Percentiles rank a stretch among this genome's conserved stretches.
Evolutionary conservation across 2,329 filamentous ascomycete genomes (phyloP).

Genomic region (Pseudopithomyces maydicus): DNA sequence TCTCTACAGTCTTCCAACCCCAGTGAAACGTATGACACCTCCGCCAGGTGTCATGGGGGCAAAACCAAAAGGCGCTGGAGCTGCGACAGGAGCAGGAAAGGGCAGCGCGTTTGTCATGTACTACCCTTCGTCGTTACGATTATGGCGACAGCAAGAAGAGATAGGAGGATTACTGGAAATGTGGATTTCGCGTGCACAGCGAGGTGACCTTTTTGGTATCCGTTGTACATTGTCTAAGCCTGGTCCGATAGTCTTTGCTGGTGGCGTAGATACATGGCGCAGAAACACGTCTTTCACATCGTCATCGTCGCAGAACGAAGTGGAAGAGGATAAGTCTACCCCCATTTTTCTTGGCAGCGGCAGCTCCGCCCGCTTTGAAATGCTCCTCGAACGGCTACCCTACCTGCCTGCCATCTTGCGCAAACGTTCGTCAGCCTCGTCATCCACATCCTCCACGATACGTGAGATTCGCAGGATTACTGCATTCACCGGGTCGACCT

Average conservation of each 20-base stretch:
- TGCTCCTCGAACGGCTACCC: constrained; percentile 84
- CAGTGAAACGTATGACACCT: constrained; percentile 69
- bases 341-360: constrained; percentile 62
- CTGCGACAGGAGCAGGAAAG: constrained; percentile 28
- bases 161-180: constrained; percentile 73
- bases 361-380: constrained; percentile 68
- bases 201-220: constrained; percentile 37
- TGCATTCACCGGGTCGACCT: constrained; percentile 57
- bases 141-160: constrained; percentile 86
- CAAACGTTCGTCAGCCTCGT: constrained; percentile 8
- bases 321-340: constrained; percentile 20
- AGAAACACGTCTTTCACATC: constrained; percentile 25
- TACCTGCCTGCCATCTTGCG: constrained; percentile 74
- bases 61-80: constrained; percentile 35
- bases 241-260: constrained; percentile 28
- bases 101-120: constrained; percentile 85
- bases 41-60: constrained; percentile 43
- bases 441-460: constrained; percentile 38
- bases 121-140: constrained; percentile 80
- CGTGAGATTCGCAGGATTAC: constrained; percentile 71
- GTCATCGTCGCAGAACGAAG: neutral
- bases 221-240: constrained; percentile 27
- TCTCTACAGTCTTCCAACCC: constrained; percentile 81
- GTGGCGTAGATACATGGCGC: constrained; percentile 48
- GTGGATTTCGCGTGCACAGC: constrained; percentile 66